Base-by-base conservation (phyloP, 345 rosid species). In the Microcos paniculata region DNA sequence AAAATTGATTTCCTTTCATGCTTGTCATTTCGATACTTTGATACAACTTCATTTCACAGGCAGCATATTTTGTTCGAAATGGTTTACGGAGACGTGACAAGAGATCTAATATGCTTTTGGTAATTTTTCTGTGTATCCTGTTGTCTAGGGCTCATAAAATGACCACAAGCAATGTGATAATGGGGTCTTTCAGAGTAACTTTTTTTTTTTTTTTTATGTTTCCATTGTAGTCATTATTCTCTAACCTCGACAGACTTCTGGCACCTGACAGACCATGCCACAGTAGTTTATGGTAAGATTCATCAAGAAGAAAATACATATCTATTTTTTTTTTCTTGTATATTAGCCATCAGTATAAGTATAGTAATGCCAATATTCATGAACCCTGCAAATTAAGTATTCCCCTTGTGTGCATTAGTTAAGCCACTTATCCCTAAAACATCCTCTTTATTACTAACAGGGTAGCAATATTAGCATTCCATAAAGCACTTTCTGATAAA, bases 41-140 rank as follows among this genome's bases (percentile, higher is more conserved):
- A 70, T 68, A 70, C 42, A 77, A 72, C 38, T 80, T 78, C 71
- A 40, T 56, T 55, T 56, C 70, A 73, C 89, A 96, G 97, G 98
- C 97, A 70, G 88, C 97, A 51, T 94, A 94, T 83, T 89, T 96
- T 68, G 93, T 85, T 46, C 83, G 76, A 3, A 76, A 45, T 80
- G 92, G 92, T 73, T 96, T 94, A 76, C 86, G 72, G 83, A 92
- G 99, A 86, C 93, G 96, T 28, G 98, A 92, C 86, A 90, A 85
- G 84, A 85, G 96, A 83, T 89, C 94, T 58, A 96, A 96, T 81
- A 83, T 96, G 98, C 94, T 96, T 69, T 78, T 96, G 99, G 98
- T 96, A 85, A 83, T 62, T 57, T 77, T 62, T 43, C 12, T 28
- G 16, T 45, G 19, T 26, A 57, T 57, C n/a, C 30, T 70, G 16